Evolutionary conservation across 345 rosid genomes (phyloP).

Genomic region (Boechera stricta): DNA sequence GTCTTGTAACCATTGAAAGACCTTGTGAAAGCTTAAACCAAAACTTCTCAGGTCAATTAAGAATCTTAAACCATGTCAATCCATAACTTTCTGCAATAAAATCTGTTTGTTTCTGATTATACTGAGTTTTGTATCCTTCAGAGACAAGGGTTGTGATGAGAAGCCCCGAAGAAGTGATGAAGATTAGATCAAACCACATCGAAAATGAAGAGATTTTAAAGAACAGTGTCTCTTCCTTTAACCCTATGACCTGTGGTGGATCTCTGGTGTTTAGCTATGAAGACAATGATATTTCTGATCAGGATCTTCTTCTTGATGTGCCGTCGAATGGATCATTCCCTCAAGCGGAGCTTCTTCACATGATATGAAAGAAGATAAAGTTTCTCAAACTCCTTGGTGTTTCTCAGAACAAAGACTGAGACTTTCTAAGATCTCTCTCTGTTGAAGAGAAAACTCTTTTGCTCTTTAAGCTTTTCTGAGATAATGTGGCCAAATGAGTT

Average conservation of each 20-base stretch:
- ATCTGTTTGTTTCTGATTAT: slow-evolving; percentile 33
- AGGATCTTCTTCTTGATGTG: slow-evolving; percentile 83
- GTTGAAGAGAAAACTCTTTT: slow-evolving; percentile 36
- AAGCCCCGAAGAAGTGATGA: slow-evolving; percentile 64
- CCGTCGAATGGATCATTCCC: slow-evolving; percentile 86
- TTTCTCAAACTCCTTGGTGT: slow-evolving; percentile 36
- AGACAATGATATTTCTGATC: slow-evolving; percentile 55
- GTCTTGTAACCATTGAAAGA: slow-evolving; percentile 53
- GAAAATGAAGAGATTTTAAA: slow-evolving; percentile 65
- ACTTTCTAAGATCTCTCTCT: slow-evolving; percentile 23
- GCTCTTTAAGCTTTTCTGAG: slow-evolving; percentile 18
- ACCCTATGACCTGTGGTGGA: slow-evolving; percentile 70
- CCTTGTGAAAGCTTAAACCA: slow-evolving; percentile 57
- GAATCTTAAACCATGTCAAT: slow-evolving; percentile 19
- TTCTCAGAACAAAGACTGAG: slow-evolving; percentile 39
- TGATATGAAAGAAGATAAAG: slow-evolving; percentile 29
- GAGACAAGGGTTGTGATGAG: slow-evolving; percentile 62
- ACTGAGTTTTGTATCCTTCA: slow-evolving; percentile 44
- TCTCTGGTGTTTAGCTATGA: slow-evolving; percentile 62
- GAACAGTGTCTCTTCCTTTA: slow-evolving; percentile 67
- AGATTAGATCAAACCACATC: slow-evolving; percentile 49
- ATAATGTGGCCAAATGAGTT: slow-evolving; percentile 35
- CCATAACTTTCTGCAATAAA: background rate
- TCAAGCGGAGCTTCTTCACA: slow-evolving; percentile 87
- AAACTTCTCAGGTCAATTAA: slow-evolving; percentile 65